These are phyloP conservation scores for Salisapilia sapeloensis DNA, from an alignment of 352 stramenopile genomes.

Conservation along the genomic window DNA sequence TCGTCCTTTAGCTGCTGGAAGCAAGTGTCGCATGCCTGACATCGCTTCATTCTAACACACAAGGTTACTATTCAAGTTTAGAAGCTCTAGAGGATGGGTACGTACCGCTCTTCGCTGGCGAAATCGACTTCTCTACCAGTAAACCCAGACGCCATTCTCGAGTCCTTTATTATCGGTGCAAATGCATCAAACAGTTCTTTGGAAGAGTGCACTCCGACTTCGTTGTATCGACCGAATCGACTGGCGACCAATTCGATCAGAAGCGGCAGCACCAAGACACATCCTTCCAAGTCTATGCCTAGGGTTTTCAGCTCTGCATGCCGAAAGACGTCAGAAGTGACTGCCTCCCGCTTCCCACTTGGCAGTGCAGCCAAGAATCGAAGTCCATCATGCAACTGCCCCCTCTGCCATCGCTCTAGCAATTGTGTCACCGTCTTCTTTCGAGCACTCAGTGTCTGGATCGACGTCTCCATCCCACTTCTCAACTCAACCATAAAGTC, in stretches of 20 bases:
- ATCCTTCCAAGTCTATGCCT: slow-evolving; percentile 55
- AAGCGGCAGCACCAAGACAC: slow-evolving; percentile 55
- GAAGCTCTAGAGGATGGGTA: background rate
- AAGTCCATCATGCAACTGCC: slow-evolving; percentile 44
- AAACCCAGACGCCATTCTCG: slow-evolving; percentile 22
- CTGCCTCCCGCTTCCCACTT: slow-evolving; percentile 44
- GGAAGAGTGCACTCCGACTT: slow-evolving; percentile 27
- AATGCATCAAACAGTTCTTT: slow-evolving; percentile 63
- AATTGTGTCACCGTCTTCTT: slow-evolving; percentile 62
- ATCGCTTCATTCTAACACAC: slow-evolving; percentile 23
- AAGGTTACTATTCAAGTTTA: slow-evolving; percentile 1
- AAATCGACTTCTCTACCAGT: slow-evolving; percentile 45
- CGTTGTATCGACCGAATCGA: slow-evolving; percentile 48
- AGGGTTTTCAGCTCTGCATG: slow-evolving; percentile 41
- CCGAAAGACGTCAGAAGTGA: slow-evolving; percentile 53
- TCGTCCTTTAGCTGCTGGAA: slow-evolving; percentile 50
- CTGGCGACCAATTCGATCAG: slow-evolving; percentile 43
- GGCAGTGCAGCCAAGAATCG: slow-evolving; percentile 47
- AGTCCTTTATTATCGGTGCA: slow-evolving; percentile 48
- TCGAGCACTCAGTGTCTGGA: slow-evolving; percentile 49
- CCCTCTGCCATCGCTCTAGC: slow-evolving; percentile 48
- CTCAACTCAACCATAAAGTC: slow-evolving; percentile 73
- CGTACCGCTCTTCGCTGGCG: slow-evolving; percentile 51
- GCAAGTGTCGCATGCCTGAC: slow-evolving; percentile 31
- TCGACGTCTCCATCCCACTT: slow-evolving; percentile 68